Percentiles rank a stretch among this genome's conserved stretches.
Evolutionary conservation across 2,329 filamentous ascomycete genomes (phyloP).

Genomic region (Calonectria crousiana): DNA sequence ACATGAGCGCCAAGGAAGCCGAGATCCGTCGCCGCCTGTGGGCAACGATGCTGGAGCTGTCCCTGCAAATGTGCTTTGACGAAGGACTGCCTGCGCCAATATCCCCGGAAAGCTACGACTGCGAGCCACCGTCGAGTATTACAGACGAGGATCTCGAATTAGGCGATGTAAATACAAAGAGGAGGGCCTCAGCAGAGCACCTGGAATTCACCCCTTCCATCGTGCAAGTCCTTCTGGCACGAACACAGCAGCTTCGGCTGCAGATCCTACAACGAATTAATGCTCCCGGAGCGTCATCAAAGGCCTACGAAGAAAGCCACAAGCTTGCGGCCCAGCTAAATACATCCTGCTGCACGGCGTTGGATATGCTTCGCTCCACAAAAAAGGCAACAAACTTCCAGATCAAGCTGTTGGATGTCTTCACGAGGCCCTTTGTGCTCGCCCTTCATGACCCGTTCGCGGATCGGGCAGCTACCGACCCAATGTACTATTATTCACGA

Average conservation of each 20-base stretch:
- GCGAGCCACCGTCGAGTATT: conserved; percentile 52
- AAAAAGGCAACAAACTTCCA: conserved; percentile 23
- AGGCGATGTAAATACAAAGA: not conserved
- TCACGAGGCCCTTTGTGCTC: conserved; percentile 42
- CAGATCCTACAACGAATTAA: conserved; percentile 26
- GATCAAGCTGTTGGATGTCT: conserved; percentile 28
- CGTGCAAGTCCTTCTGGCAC: conserved; percentile 21
- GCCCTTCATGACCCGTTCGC: conserved; percentile 61
- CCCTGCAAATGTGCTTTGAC: conserved; percentile 58
- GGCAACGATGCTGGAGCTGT: conserved; percentile 62
- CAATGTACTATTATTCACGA: conserved; percentile 59
- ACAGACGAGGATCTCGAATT: conserved; percentile 14
- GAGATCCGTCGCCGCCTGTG: conserved; percentile 63
- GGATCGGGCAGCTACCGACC: conserved; percentile 49
- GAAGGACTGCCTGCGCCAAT: conserved; percentile 59
- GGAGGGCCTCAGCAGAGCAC: not conserved
- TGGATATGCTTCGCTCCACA: conserved; percentile 1
- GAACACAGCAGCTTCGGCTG: conserved; percentile 32
- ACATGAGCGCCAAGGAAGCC: conserved; percentile 52
- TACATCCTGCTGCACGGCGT: not conserved
- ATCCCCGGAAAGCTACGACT: conserved; percentile 57
- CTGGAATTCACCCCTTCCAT: conserved; percentile 10
- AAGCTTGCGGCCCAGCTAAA: conserved; percentile 23
- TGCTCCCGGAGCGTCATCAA: conserved; percentile 19
- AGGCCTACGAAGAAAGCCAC: conserved; percentile 21